Percentiles rank a stretch among this genome's conserved stretches.
Conservation (phyloP, 1,139 yeast species). For the Arxiozyma telluris region DNA sequence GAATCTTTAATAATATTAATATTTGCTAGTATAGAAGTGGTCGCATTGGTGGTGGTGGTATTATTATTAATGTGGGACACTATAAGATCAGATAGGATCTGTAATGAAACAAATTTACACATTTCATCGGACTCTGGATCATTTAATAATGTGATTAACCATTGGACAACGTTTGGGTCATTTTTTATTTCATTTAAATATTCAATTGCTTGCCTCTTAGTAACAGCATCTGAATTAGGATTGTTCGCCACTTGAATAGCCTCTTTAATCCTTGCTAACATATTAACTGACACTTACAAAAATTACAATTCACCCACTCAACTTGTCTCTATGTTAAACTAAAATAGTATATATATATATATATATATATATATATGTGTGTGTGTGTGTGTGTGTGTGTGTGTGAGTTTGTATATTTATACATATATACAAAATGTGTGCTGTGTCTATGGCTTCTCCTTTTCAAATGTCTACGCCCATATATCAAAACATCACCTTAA, state of each 20-base stretch:
- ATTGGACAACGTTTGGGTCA: conserved; percentile 71
- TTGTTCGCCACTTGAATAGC: conserved; percentile 87
- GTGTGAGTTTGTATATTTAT: too few relatives aligned
- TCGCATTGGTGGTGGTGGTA: not conserved
- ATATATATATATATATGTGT: too few relatives aligned
- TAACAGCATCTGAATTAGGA: conserved; percentile 57
- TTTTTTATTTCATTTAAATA: conserved; percentile 68
- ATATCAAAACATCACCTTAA: too few relatives aligned
- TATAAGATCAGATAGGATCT: conserved; percentile 61
- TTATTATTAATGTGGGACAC: conserved; percentile 24
- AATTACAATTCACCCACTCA: not conserved
- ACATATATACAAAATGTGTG: too few relatives aligned
- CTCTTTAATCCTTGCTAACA: conserved; percentile 86
- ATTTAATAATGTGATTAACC: conserved; percentile 57
- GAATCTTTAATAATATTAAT: conserved; percentile 34
- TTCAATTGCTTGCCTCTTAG: conserved; percentile 77
- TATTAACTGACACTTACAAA: conserved; percentile 19
- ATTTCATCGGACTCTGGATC: conserved; percentile 40
- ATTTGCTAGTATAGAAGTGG: not conserved
- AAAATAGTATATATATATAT: too few relatives aligned
- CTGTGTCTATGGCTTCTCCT: too few relatives aligned
- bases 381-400: too few relatives aligned
- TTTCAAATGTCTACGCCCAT: too few relatives aligned
- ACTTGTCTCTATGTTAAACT: not conserved
- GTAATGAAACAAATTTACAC: conserved; percentile 68